Base-by-base conservation (phyloP, 2,329 filamentous ascomycete genomes). In the Ceratocystiopsis minuta region DNA sequence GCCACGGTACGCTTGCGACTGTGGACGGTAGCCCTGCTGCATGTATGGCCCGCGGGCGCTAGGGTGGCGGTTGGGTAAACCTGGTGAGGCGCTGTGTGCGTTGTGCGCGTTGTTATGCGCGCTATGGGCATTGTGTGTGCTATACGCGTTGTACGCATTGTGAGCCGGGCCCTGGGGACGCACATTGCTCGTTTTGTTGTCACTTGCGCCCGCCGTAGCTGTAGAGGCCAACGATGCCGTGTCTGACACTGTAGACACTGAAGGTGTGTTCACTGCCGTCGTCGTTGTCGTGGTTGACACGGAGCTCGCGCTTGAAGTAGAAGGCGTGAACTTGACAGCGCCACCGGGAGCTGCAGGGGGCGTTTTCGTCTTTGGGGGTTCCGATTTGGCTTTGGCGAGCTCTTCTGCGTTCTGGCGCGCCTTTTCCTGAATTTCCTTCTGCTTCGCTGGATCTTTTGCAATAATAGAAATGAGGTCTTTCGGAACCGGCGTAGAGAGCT, bases 361-460 rank as follows among this genome's bases (percentile, higher is more conserved):
- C n/a, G 36, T 54, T 54, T 76, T 76, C 42, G 71, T 64, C 51
- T 75, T 69, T 4, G 63, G 61, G 6, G 16, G n/a, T 17, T 57
- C 54, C 43, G 59, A 56, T 54, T 62, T 75, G 57, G 53, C 63
- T 51, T 52, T 63, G 9, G 60, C 57, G n/a, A 71, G 59, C 48
- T 77, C 72, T 47, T 84, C 77, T 3, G 76, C 78, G 50, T 88
- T 80, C 54, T 76, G 74, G 46, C 83, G 75, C 1, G 85, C 85
- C 59, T 87, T 92, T 52, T 86, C 80, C 54, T 94, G 80, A 48
- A 98, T 96, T 55, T 87, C 77, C 53, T 86, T 78, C 60, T 96
- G 90, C 63, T 95, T 98, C 37, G 67, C 71, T n/a, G 86, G 86
- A 55, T 98, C 90, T 57, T 96, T 98, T 45, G 90, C 88, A 46